phyloP scores from a whole-genome alignment of 148 eudicot genomes.

The Chenopodium formosanum region DNA sequence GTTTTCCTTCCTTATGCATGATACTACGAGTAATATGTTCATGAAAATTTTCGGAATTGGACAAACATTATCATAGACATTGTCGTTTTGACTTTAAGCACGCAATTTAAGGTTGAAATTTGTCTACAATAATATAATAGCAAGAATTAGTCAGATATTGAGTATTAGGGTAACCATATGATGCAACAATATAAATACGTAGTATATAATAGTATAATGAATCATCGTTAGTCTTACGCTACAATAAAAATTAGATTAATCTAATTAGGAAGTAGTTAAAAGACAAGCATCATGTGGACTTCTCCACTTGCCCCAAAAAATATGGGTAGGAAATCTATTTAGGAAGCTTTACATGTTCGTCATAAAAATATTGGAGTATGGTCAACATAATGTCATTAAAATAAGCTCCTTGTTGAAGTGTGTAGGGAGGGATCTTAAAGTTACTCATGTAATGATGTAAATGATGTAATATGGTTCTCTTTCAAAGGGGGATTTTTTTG shows the following conservation, averaged over 20 bases:
- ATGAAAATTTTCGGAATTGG: too few relatives aligned
- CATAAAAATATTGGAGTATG: neutral
- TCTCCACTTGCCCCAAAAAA: neutral
- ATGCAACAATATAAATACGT: too few relatives aligned
- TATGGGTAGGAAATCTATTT: neutral
- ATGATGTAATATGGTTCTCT: neutral
- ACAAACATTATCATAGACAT: too few relatives aligned
- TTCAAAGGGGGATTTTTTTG: neutral
- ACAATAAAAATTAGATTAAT: neutral
- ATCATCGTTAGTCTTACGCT: neutral
- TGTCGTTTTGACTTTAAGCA: too few relatives aligned
- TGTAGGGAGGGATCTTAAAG: neutral
- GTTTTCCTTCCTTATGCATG: too few relatives aligned
- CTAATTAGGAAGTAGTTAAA: neutral
- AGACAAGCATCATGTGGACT: neutral
- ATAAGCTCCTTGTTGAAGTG: neutral
- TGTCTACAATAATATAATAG: too few relatives aligned
- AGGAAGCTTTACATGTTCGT: neutral
- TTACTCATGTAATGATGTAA: neutral
- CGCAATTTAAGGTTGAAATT: too few relatives aligned
- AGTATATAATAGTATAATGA: neutral
- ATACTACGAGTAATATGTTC: too few relatives aligned
- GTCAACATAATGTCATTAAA: conserved; percentile 14
- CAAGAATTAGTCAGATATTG: too few relatives aligned
- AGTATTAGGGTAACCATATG: too few relatives aligned